Conservation (phyloP, 257 asterid genomes). For the Craterostigma plantagineum region DNA sequence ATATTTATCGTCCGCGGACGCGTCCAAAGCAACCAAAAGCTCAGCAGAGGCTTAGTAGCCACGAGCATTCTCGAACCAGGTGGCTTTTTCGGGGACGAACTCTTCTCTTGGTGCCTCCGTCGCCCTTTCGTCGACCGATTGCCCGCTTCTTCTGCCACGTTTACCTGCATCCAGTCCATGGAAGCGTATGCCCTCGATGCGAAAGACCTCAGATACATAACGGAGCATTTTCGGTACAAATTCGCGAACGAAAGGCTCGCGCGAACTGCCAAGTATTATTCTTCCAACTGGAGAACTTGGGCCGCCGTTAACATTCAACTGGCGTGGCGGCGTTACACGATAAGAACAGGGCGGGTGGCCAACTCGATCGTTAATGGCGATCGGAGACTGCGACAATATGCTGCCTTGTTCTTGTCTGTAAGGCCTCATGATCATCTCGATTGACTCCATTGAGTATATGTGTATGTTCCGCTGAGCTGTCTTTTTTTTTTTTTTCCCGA, state of each 20-base stretch:
- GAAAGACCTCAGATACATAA: constrained; percentile 27
- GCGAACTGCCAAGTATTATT: constrained; percentile 31
- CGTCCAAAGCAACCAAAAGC: constrained; percentile 33
- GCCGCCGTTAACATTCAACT: constrained; percentile 48
- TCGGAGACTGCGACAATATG: constrained; percentile 38
- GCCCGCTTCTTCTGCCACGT: constrained; percentile 55
- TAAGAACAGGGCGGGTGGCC: constrained; percentile 14
- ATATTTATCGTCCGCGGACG: constrained; percentile 40
- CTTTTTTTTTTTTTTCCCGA: no score
- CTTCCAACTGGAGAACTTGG: constrained; percentile 70
- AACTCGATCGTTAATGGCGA: constrained; percentile 8
- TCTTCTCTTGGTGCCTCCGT: constrained; percentile 57
- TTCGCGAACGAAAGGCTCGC: constrained; percentile 37
- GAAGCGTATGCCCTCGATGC: constrained; percentile 46
- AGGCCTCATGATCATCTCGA: constrained; percentile 67
- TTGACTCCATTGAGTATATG: no score
- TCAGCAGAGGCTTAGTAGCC: constrained; percentile 28
- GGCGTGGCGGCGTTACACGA: constrained; percentile 35
- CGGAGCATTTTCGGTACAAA: constrained; percentile 45
- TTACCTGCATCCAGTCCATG: constrained; percentile 23
- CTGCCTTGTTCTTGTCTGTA: constrained; percentile 44
- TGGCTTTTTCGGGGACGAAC: constrained; percentile 51
- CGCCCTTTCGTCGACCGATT: constrained; percentile 38
- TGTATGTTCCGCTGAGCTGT: no score
- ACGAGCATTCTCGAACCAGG: constrained; percentile 35